These are phyloP conservation scores for Podospora sp. DNA, from an alignment of 495 filamentous ascomycete genomes.

Conservation along the genomic window DNA sequence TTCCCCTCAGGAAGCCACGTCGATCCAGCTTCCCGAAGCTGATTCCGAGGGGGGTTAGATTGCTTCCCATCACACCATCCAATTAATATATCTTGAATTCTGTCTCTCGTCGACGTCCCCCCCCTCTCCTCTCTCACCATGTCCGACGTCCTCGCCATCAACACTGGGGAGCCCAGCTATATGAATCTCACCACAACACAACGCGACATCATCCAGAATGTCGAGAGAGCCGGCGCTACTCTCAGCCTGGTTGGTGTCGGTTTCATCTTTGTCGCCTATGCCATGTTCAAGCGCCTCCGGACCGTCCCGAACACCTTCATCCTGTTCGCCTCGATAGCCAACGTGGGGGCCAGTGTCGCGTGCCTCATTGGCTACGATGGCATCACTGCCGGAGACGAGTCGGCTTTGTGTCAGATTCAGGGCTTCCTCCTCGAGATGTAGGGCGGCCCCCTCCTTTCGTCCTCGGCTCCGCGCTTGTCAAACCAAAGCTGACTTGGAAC, in stretches of 20 bases:
- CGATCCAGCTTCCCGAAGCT: constrained; percentile 22
- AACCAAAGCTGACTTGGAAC: constrained; percentile 13
- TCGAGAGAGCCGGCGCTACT: constrained; percentile 52
- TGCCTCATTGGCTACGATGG: constrained; percentile 67
- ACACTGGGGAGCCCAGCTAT: constrained; percentile 29
- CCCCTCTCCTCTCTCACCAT: constrained; percentile 24
- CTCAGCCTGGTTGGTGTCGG: constrained; percentile 70
- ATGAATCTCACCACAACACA: constrained; percentile 37
- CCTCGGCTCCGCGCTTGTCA: background rate
- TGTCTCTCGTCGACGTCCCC: constrained; percentile 17
- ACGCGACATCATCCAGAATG: constrained; percentile 37
- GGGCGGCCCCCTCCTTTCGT: constrained; percentile 42
- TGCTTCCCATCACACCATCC: constrained; percentile 12
- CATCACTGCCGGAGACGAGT: constrained; percentile 53
- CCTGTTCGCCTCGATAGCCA: constrained; percentile 82
- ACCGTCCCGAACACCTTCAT: constrained; percentile 83
- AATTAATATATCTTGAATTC: constrained; percentile 27
- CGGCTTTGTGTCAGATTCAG: constrained; percentile 71
- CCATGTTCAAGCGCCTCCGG: constrained; percentile 58
- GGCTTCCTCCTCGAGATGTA: constrained; percentile 69
- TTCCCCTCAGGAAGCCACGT: constrained; percentile 23
- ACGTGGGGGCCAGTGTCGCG: constrained; percentile 74
- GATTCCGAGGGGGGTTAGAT: constrained; percentile 19
- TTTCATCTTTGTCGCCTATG: constrained; percentile 72
- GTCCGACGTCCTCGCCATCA: constrained; percentile 17